Percentiles rank a stretch among this genome's conserved stretches.
Conservation (phyloP, 75 land plant species). For the Adiantum capillusveneris region DNA sequence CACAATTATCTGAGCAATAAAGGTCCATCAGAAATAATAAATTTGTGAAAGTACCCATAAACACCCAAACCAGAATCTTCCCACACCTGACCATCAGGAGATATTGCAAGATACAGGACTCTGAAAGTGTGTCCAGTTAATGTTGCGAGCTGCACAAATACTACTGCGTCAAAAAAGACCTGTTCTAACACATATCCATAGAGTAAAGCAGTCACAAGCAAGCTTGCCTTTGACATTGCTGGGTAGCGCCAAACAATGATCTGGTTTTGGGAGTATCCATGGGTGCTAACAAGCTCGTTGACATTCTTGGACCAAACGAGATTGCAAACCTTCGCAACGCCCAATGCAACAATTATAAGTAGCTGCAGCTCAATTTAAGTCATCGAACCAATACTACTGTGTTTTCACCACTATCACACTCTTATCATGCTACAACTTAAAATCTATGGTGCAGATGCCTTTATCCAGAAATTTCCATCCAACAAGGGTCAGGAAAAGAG, state of each 20-base stretch:
- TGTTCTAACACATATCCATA: neutral
- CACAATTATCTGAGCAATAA: constrained; percentile 81
- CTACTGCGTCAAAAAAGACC: neutral
- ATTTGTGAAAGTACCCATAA: neutral
- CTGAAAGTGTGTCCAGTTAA: constrained; percentile 74
- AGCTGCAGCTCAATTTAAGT: too few species aligned
- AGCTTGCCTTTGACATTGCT: constrained; percentile 70
- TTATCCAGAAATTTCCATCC: too few species aligned
- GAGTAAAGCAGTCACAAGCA: neutral
- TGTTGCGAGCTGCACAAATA: constrained; percentile 56
- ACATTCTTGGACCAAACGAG: constrained; percentile 87
- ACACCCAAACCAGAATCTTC: neutral
- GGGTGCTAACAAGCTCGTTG: constrained; percentile 86
- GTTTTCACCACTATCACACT: too few species aligned
- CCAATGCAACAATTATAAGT: neutral
- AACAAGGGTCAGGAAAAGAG: too few species aligned
- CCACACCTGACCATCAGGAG: constrained; percentile 89
- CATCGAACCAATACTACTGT: too few species aligned
- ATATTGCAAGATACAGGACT: constrained; percentile 77
- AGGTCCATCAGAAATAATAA: constrained; percentile 1
- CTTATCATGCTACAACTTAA: too few species aligned
- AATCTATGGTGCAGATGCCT: too few species aligned
- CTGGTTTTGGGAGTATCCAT: constrained; percentile 86
- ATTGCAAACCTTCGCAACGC: constrained; percentile 60
- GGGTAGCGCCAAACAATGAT: constrained; percentile 90